Evolutionary conservation across 495 filamentous ascomycete genomes (phyloP), one percentile per base, ranked within the genome.

Genomic region (Ramalina peruviana): DNA sequence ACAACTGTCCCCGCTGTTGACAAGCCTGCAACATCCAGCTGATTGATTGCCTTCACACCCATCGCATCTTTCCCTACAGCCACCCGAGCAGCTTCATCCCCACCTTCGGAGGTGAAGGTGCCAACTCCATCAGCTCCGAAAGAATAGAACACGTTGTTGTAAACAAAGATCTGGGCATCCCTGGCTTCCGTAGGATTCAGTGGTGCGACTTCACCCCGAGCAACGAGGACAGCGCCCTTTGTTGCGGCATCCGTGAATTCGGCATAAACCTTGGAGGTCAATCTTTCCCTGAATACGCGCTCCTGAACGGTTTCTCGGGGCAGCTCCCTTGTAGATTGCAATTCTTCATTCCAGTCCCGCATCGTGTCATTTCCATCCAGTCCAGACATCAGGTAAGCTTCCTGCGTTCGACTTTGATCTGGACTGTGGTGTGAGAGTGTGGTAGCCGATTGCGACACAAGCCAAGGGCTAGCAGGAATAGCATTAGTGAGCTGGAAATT

Each of bases 91-190:
- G 93, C 93, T 66, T 99, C 93, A 60, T 99, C 90, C 16, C 93
- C 93, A 51, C 93, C 93, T 69, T 97, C 92, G 23, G 79, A 85
- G 25, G 86, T 86, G 68, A 99, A 99, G 30, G 93, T 99, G 30
- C 90, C 89, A 46, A 97, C 92, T 39, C 93, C 93, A 62, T 99
- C 93, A 39, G 90, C 92, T 54, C 93, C 93, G 59, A 94, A 96
- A 3, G 92, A 97, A 72, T 90, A 97, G 72, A 99, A 99, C 51
- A 99, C 84, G 67, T 97, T 97, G 71, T 97, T 97, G 68, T 96
- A 97, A 15, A 99, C 88, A 62, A 95, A 99, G 54, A 99, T 99
- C 68, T 97, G 93, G 3, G 93, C 93, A 64, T 97, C 88, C 42
- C 72, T 76, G 44, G 71, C 80, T 66, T 99, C 93, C 1, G 90